Base-by-base conservation (phyloP, 2,329 filamentous ascomycete species). In the Aspergillus sp. region DNA sequence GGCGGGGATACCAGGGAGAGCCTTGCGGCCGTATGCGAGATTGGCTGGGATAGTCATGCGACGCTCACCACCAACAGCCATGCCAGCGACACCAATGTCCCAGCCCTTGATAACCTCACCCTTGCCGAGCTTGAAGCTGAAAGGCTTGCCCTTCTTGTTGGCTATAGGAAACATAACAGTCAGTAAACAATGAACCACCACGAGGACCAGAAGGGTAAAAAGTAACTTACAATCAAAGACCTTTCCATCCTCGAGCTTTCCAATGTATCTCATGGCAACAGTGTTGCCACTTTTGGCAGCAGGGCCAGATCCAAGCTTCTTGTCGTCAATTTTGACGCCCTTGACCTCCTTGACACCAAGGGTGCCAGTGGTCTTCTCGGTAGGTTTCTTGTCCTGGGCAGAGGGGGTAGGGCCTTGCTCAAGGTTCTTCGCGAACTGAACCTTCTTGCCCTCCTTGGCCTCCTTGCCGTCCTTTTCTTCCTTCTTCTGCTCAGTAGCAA, bases 91-190 rank as follows among this genome's bases (percentile, higher is more conserved):
- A 72, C 93, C 93, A 53, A 97, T 81, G 68, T 98, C 94, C 94
- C 93, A 97, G 57, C 93, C 93, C 80, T 95, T 93, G 77, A 98
- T 98, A 61, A 98, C 94, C 70, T 97, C 88, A 49, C 90, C 90
- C 65, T 84, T 82, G 57, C 93, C 94, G 49, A 94, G 83, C 78
- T 91, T 95, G 82, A 97, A 97, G 56, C 79, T 80, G 76, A 98
- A 98, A 46, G 94, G 91, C 76, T 95, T 90, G 61, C 93, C 93
- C 77, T 94, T 96, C 81, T 97, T 98, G 81, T 98, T 97, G 70
- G 90, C 88, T 90, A 59, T 35, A 52, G 4, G 19, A 31, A 13
- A 38, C 9, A 40, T 26, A 38, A 11, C 38, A n/a, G 44, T 51
- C 33, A 44, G 39, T 13, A 34, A 9, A 36, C 33, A 39, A 31